These are phyloP conservation scores for Macrocybe sp. DNA, from an alignment of 1,284 basidiomycete genomes.

Conservation along the genomic window DNA sequence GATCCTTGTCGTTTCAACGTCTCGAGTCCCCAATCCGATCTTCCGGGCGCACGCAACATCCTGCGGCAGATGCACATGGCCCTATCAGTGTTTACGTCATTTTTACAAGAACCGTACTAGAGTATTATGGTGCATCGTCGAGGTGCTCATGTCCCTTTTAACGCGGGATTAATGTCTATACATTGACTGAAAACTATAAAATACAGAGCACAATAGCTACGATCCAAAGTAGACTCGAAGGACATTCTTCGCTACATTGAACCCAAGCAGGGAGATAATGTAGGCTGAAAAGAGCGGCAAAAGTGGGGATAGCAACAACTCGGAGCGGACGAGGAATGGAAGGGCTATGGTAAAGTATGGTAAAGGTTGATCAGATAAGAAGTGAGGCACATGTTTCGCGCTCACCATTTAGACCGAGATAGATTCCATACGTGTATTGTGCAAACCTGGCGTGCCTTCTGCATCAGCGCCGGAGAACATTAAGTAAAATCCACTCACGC, in stretches of 20 bases:
- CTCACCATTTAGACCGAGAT: constrained; percentile 80
- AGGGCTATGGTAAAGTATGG: constrained; percentile 55
- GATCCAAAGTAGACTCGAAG: constrained; percentile 77
- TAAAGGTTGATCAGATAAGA: constrained; percentile 4
- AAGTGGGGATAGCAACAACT: constrained; percentile 82
- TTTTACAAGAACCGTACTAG: too few species aligned
- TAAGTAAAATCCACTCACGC: constrained; percentile 45
- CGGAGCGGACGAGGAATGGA: constrained; percentile 87
- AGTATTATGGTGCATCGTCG: too few species aligned
- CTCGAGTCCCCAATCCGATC: too few species aligned
- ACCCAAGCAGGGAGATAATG: constrained; percentile 82
- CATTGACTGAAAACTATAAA: neutral
- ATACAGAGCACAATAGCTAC: constrained; percentile 14
- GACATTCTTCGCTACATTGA: constrained; percentile 81
- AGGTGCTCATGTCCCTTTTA: too few species aligned
- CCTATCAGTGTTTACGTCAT: too few species aligned
- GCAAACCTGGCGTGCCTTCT: constrained; percentile 48
- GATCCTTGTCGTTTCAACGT: too few species aligned
- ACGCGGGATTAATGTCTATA: neutral
- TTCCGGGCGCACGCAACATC: too few species aligned
- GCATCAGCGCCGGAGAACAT: neutral
- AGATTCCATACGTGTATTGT: constrained; percentile 89
- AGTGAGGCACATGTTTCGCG: neutral
- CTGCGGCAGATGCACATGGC: too few species aligned
- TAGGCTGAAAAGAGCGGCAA: constrained; percentile 82